Percentiles rank a stretch among this genome's conserved stretches.
Conservation (phyloP, 2,329 filamentous ascomycete genomes). For the Penicillium sp. region DNA sequence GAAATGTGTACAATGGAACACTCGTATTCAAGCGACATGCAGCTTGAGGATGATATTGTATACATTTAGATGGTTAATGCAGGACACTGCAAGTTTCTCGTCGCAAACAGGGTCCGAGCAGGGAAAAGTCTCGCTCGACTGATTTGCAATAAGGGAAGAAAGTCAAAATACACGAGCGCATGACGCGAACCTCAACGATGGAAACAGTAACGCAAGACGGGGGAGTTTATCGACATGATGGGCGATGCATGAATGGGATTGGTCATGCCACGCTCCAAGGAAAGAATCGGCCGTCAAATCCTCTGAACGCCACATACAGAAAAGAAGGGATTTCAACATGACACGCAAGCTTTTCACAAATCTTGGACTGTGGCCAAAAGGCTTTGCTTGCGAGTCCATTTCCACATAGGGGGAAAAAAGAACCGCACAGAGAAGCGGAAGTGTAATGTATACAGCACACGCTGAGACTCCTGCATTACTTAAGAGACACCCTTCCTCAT, state of each 20-base stretch:
- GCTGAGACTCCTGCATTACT: constrained; percentile 6
- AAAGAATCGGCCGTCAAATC: constrained; percentile 31
- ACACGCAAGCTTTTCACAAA: constrained; percentile 29
- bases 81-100: too few species aligned
- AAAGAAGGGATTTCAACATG: constrained; percentile 26
- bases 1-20: too few species aligned
- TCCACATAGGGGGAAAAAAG: constrained; percentile 16
- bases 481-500: constrained; percentile 25
- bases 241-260: constrained; percentile 26
- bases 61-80: too few species aligned
- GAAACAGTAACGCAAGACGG: not conserved
- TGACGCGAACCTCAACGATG: too few species aligned
- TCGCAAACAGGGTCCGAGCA: too few species aligned
- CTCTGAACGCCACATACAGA: constrained; percentile 33
- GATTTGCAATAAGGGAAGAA: too few species aligned
- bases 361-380: constrained; percentile 24
- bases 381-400: too few species aligned
- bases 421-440: constrained; percentile 25
- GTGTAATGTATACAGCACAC: constrained; percentile 27
- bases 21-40: too few species aligned
- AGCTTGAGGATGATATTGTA: too few species aligned
- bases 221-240: constrained; percentile 29
- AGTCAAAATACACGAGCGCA: too few species aligned
- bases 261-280: constrained; percentile 29
- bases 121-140: too few species aligned